Percentiles rank a stretch among this genome's conserved stretches.
Conservation (phyloP, 805 yeast genomes). For the Kurtzmaniella fragi region DNA sequence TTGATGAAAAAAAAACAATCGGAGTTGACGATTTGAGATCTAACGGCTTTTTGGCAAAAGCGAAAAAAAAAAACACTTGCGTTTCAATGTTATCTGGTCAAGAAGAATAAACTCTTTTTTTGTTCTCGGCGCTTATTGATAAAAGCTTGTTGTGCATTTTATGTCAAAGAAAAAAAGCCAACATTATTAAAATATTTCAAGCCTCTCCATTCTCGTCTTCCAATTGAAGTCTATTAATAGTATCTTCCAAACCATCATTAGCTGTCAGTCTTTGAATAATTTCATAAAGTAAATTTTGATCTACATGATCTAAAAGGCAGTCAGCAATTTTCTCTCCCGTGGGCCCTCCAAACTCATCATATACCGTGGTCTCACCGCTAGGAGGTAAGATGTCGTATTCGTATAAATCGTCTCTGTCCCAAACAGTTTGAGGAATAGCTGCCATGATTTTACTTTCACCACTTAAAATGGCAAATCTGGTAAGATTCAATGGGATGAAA, state of each 20-base stretch:
- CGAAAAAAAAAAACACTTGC: no score
- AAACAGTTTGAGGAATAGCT: constrained; percentile 54
- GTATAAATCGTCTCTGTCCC: constrained; percentile 56
- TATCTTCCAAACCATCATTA: constrained; percentile 19
- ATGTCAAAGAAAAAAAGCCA: no score
- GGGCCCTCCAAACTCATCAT: constrained; percentile 33
- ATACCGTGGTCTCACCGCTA: constrained; percentile 22
- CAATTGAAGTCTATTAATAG: constrained; percentile 14
- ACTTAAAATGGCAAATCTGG: constrained; percentile 65
- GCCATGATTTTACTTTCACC: constrained; percentile 72
- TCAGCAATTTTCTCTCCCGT: constrained; percentile 17
- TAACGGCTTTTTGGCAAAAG: no score
- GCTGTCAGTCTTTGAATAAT: constrained; percentile 33
- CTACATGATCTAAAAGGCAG: constrained; percentile 38
- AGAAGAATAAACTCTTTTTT: no score
- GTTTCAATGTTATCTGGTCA: no score
- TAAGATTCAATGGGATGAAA: constrained; percentile 54
- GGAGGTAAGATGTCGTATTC: constrained; percentile 79
- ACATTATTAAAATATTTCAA: no score
- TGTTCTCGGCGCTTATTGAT: no score
- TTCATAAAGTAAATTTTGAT: constrained; percentile 41
- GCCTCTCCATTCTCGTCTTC: constrained; percentile 8
- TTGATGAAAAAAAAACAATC: no score
- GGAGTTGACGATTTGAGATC: no score
- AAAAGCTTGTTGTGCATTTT: no score